Evolutionary conservation across 371 early-diverging fungal genomes (phyloP).

Genomic region (Mortierella sp.): DNA sequence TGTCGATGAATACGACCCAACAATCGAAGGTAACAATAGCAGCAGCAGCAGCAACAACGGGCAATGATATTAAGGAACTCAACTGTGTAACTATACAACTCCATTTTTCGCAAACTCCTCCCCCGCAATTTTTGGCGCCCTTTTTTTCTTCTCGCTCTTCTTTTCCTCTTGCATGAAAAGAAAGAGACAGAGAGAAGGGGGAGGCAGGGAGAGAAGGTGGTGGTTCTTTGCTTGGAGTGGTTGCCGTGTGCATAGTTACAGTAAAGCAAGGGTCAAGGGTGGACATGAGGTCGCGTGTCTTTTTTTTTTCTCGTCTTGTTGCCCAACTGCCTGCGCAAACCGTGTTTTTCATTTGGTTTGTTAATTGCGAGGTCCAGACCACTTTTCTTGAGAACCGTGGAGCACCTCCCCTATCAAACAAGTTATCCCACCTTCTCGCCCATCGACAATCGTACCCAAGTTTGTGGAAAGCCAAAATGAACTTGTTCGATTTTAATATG

Average conservation of each 20-base stretch:
- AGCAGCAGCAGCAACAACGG: background rate
- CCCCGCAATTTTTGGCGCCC: too few relatives aligned
- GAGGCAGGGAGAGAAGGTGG: too few relatives aligned
- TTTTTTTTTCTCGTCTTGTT: too few relatives aligned
- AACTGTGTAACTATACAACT: too few relatives aligned
- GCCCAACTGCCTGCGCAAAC: constrained; percentile 2
- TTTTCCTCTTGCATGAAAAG: constrained; percentile 65
- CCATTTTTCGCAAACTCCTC: too few relatives aligned
- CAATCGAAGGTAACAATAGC: constrained; percentile 80
- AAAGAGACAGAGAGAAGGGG: background rate
- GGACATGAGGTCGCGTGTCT: too few relatives aligned
- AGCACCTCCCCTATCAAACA: constrained; percentile 18
- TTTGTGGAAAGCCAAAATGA: background rate
- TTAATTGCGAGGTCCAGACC: background rate
- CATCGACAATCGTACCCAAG: background rate
- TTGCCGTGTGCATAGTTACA: too few relatives aligned
- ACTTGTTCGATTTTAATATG: background rate
- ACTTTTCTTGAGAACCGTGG: background rate
- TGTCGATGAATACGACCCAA: constrained; percentile 95
- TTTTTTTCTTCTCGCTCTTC: constrained; percentile 67
- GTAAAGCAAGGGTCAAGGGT: too few relatives aligned
- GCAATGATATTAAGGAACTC: too few relatives aligned
- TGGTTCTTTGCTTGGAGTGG: too few relatives aligned
- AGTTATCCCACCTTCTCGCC: constrained; percentile 23
- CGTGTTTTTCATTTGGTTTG: background rate